Evolutionary conservation across 2,329 filamentous ascomycete genomes (phyloP), one percentile per base, ranked within the genome.

Genomic region (Remersonia thermophila): DNA sequence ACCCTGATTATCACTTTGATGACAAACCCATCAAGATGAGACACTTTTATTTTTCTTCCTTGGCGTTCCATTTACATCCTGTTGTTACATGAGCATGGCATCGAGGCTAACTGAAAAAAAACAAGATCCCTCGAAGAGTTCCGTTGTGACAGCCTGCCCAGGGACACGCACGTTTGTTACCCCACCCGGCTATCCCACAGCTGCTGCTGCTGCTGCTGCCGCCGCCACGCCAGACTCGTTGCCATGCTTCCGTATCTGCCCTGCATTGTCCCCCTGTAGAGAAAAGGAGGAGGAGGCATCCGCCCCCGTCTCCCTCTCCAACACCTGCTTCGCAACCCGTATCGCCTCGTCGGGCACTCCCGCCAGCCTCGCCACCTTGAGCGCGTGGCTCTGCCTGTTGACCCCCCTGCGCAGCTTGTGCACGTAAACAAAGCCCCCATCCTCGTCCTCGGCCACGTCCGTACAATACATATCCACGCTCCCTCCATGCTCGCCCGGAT

Each of bases 321-420:
- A 23, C 20, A 83, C 67, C 27, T 63, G 56, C 35, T 58, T 64
- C 5, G 89, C 87, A 44, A 84, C 64, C 15, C 63, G 60, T 37
- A 95, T 74, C 3, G 80, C 83, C 30, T 68, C 63, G 41, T 78
- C 73, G 1, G 87, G 87, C 48, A 95, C 51, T 1, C 85, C 87
- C 5, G 91, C 93, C 47, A 96, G 62, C 44, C 71, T 71, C 2
- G 91, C 91, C n/a, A 98, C 91, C 54, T 95, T 96, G 41, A 98
- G 63, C 13, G 93, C 91, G 61, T 98, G 91, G 43, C 84, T 93
- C 46, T 81, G 67, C 35, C 77, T 72, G 58, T 96, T 98, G 39
- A 94, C 74, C 0, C 91, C 91, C 54, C 69, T 76, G 37, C 74
- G 73, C 57, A 98, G 59, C 47, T 71, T 80, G 61, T 98, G 87